Evolutionary conservation across 352 stramenopile species (phyloP), one percentile per base, ranked within the genome.

Genomic region (Phytopythium litorale): DNA sequence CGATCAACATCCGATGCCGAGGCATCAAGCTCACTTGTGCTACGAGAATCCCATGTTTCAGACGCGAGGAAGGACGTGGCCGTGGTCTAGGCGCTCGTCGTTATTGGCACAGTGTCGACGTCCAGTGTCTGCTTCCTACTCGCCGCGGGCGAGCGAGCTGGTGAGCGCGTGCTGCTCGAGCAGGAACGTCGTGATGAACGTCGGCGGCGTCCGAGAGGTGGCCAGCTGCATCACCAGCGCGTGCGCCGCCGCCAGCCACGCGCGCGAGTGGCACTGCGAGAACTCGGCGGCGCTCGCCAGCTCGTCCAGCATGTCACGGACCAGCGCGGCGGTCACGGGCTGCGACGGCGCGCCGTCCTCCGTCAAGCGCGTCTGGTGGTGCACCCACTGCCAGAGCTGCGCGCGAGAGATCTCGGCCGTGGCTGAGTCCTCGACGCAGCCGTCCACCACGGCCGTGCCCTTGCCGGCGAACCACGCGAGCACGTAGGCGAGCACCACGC

Each of bases 331-430:
- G 38, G 74, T 78, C 52, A 88, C 76, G 28, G 56, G 32, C 7
- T 63, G 49, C 16, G 54, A 15, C 30, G 19, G 53, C 4, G 4
- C 46, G 1, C 21, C 54, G 16, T 58, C 60, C 35, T 51, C 70
- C 19, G 72, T 59, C 46, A 89, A 69, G 32, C 75, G 58, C 16
- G 87, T 78, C 19, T 63, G 73, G 68, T 92, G 79, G 60, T 80
- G 66, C 11, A 90, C 73, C 83, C 83, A 91, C 62, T 92, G 83
- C 83, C 92, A 98, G 62, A 98, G 88, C 66, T 98, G 92, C 12
- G 88, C 92, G 35, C 94, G 84, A 33, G 88, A 97, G 58, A 98
- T 98, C 79, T 98, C 92, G 7, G 94, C 93, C 0, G 92, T 98
- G 49, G 94, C 94, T 21, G 92, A 96, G 78, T 98, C 92, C 76